A percentile compares a stretch with the other conserved stretches of the same genome.
Evolutionary conservation across 2,329 filamentous ascomycete species (phyloP).

Genomic region (Fusarium napiforme): DNA sequence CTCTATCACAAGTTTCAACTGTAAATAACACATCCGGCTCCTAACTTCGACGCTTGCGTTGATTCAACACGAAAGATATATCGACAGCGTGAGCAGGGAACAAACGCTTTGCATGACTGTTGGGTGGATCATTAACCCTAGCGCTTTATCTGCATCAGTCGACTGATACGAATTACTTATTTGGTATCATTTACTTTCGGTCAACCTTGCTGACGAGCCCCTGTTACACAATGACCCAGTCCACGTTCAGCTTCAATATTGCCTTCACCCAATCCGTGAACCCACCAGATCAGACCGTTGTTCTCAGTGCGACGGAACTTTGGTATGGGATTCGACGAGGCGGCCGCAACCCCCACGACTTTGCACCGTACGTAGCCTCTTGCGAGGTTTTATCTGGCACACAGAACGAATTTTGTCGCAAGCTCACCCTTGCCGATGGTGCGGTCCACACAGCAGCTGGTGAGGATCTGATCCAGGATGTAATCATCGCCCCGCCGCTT

Average conservation of each 20-base stretch:
- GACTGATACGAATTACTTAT: background rate
- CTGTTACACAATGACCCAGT: background rate
- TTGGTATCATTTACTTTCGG: background rate
- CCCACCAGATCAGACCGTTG: background rate
- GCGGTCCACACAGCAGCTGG: background rate
- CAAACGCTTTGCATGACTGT: background rate
- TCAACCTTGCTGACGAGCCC: too few relatives aligned
- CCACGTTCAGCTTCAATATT: background rate
- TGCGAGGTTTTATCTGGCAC: background rate
- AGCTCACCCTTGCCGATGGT: background rate
- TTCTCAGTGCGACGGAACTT: background rate
- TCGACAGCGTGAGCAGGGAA: background rate
- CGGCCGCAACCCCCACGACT: background rate
- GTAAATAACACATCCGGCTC: too few relatives aligned
- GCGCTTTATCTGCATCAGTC: background rate
- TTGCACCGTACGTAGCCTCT: background rate
- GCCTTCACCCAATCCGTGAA: background rate
- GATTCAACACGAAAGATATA: background rate
- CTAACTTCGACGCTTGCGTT: too few relatives aligned
- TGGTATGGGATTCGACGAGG: background rate
- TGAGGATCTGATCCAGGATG: background rate
- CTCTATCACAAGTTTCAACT: too few relatives aligned
- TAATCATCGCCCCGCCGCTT: background rate
- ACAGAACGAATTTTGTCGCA: background rate
- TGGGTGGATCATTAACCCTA: background rate